phyloP scores from a whole-genome alignment of 2,329 filamentous ascomycete species.

The Colletotrichum camelliae region DNA sequence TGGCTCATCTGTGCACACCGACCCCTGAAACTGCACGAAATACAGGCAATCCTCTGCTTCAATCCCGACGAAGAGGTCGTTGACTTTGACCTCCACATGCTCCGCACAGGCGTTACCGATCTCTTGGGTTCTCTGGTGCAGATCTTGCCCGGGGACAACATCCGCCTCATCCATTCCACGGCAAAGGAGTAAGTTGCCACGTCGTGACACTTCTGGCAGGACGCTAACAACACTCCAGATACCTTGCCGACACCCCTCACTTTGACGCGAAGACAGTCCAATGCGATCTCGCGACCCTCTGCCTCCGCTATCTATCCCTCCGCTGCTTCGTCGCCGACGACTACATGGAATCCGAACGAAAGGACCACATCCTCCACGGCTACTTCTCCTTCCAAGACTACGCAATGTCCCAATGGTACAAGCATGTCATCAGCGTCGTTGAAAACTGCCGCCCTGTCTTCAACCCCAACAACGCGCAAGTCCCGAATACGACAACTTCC shows the following conservation, averaged over 20 bases:
- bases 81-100: conserved; percentile 23
- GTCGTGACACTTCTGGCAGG: background rate
- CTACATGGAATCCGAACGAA: conserved; percentile 17
- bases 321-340: conserved; percentile 31
- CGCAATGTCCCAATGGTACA: conserved; percentile 37
- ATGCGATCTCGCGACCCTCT: conserved; percentile 34
- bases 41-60: conserved; percentile 40
- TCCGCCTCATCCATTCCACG: conserved; percentile 44
- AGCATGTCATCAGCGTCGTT: conserved; percentile 33
- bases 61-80: conserved; percentile 4
- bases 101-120: conserved; percentile 30
- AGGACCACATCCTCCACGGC: conserved; percentile 25
- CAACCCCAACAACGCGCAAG: background rate
- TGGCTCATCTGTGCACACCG: conserved; percentile 46
- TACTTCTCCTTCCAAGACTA: conserved; percentile 45
- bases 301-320: conserved; percentile 38
- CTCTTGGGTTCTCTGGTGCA: conserved; percentile 43
- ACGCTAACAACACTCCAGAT: background rate
- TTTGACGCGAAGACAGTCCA: conserved; percentile 30
- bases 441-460: conserved; percentile 11
- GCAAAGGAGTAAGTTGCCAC: conserved; percentile 35
- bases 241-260: conserved; percentile 28
- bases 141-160: conserved; percentile 29
- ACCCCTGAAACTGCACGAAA: conserved; percentile 44
- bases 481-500: background rate